phyloP scores from a whole-genome alignment of 306 rosid genomes.

The Luffa acutangula region DNA sequence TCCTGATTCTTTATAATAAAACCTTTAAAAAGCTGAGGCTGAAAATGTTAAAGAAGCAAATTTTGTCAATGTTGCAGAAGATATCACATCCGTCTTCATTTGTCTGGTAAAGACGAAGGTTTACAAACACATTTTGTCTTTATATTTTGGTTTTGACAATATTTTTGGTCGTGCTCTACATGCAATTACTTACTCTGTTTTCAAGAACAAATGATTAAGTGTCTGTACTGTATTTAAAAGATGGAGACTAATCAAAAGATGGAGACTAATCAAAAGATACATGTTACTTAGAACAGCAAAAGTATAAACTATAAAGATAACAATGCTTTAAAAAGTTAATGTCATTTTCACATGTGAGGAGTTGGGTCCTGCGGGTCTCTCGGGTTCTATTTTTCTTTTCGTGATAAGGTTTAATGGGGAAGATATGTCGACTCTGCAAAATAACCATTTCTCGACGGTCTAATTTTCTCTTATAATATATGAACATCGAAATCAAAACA shows the following conservation, averaged over 20 bases:
- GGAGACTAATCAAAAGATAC: background rate
- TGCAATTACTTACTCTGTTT: background rate
- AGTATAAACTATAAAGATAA: background rate
- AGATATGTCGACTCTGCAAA: background rate
- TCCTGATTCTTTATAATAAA: background rate
- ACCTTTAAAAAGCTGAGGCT: background rate
- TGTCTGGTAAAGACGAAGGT: background rate
- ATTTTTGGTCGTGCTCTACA: background rate
- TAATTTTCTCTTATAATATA: background rate
- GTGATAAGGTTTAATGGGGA: background rate
- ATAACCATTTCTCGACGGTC: background rate
- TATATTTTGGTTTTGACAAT: background rate
- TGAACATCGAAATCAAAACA: background rate
- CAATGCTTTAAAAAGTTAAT: background rate
- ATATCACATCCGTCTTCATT: background rate
- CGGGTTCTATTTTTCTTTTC: background rate
- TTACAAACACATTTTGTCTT: background rate
- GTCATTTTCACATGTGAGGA: background rate
- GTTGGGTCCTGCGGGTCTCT: background rate
- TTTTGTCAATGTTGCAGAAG: background rate
- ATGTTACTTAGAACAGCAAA: background rate
- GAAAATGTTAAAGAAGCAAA: background rate
- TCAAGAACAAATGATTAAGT: background rate
- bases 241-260: background rate
- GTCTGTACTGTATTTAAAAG: background rate